Evolutionary conservation across 78 protist species (phyloP).

Genomic region (Dictyostelium intermedium): DNA sequence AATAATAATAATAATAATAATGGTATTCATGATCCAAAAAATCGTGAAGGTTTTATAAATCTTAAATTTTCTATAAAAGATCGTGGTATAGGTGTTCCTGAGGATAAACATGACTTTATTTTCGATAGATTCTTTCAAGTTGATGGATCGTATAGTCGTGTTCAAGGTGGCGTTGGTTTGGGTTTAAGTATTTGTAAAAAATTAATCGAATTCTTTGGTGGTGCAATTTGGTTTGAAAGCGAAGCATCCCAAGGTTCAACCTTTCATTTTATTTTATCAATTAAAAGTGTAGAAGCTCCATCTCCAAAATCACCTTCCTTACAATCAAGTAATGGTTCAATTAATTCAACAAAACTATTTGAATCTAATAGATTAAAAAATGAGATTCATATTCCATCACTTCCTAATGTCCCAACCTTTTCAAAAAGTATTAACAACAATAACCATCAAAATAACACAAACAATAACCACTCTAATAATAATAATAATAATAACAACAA

Average conservation of each 20-base stretch:
- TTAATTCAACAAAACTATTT: not conserved
- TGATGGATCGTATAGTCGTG: conserved; percentile 29
- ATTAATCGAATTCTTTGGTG: conserved; percentile 19
- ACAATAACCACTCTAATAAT: not conserved
- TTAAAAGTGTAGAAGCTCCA: conserved; percentile 3
- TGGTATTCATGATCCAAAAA: not conserved
- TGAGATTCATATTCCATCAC: conserved; percentile 8
- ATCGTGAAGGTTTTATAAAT: not conserved
- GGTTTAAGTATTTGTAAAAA: conserved; percentile 52
- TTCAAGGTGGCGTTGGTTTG: conserved; percentile 67
- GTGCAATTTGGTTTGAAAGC: conserved; percentile 62
- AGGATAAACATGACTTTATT: conserved; percentile 12
- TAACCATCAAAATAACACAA: not conserved
- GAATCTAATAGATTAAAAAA: not conserved
- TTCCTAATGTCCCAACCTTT: not conserved
- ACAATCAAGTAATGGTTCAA: not conserved
- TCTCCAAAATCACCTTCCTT: not conserved
- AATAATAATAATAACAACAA: not conserved
- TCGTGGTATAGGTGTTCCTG: conserved; percentile 70
- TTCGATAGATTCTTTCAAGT: conserved; percentile 67
- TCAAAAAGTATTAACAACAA: not conserved
- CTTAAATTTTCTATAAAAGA: conserved; percentile 36
- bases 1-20: not conserved
- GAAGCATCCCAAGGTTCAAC: conserved; percentile 49
- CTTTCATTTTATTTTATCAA: conserved; percentile 27